Evolutionary conservation across 2,329 filamentous ascomycete species (phyloP).

Genomic region (Pseudopyricularia cyperi): DNA sequence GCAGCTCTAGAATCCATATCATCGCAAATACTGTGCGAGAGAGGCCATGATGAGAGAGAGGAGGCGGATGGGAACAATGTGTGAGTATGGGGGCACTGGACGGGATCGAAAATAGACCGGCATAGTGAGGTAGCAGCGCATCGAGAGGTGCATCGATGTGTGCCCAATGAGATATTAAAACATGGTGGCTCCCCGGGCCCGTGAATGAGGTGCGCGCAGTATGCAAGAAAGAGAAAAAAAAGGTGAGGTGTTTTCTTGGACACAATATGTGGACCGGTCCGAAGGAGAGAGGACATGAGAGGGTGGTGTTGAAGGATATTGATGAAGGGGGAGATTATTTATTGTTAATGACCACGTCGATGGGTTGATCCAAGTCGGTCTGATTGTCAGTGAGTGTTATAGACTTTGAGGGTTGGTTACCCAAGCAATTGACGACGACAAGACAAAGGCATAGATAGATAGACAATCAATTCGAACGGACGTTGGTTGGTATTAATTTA

Average conservation of each 20-base stretch:
- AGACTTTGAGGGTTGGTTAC: no score
- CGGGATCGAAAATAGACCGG: constrained; percentile 8
- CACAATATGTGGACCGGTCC: background rate
- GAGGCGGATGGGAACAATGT: background rate
- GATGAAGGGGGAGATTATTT: no score
- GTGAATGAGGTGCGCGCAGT: constrained; percentile 4
- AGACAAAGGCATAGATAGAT: no score
- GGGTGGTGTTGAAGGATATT: no score
- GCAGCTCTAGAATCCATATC: no score
- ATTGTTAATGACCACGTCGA: no score
- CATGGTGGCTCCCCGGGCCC: background rate
- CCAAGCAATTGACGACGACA: no score
- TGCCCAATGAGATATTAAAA: constrained; percentile 9
- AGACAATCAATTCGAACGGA: no score
- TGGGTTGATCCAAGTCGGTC: no score
- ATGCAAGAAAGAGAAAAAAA: constrained; percentile 1
- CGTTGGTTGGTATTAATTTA: no score
- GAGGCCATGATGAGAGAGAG: background rate
- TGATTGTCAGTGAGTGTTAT: no score
- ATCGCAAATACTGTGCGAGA: background rate
- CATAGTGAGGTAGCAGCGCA: constrained; percentile 8
- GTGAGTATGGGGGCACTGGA: background rate
- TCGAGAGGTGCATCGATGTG: constrained; percentile 2
- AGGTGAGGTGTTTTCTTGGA: background rate
- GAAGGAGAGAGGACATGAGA: background rate